Conservation (phyloP, 305 asterid genomes). For the Rubia balearica region DNA sequence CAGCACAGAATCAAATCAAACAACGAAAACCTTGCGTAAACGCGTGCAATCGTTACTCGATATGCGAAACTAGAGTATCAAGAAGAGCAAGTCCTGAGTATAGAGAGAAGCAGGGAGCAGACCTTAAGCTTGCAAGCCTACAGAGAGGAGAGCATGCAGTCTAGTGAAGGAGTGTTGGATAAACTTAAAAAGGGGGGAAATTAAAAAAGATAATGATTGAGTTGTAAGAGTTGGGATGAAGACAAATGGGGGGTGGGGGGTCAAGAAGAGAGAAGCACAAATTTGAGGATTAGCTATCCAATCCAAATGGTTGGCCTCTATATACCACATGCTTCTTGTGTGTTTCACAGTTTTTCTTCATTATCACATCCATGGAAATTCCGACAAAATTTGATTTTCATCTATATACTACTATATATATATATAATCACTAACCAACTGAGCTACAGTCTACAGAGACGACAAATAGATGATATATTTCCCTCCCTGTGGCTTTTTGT, state of each 20-base stretch:
- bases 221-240: conserved; percentile 27
- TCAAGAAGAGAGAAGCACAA: conserved; percentile 34
- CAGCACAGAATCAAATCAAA: neutral
- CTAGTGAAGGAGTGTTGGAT: conserved; percentile 27
- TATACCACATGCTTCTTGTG: conserved; percentile 46
- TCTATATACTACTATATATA: neutral
- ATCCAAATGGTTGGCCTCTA: conserved; percentile 41
- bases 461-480: neutral
- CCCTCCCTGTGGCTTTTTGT: conserved; percentile 1
- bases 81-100: neutral
- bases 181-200: conserved; percentile 23
- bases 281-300: conserved; percentile 59
- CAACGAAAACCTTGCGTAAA: neutral
- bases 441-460: conserved; percentile 2
- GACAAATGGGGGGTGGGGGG: conserved; percentile 40
- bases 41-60: neutral
- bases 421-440: neutral
- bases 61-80: conserved; percentile 5
- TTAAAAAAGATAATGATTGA: conserved; percentile 20
- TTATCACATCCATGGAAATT: conserved; percentile 25
- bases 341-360: conserved; percentile 43
- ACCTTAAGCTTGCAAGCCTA: conserved; percentile 33
- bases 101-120: conserved; percentile 23
- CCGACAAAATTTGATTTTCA: neutral
- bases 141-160: conserved; percentile 34